Percentiles rank a stretch among this genome's conserved stretches.
phyloP scores from a whole-genome alignment of 202 grass and related monocot species.

The Panicum virgatum region DNA sequence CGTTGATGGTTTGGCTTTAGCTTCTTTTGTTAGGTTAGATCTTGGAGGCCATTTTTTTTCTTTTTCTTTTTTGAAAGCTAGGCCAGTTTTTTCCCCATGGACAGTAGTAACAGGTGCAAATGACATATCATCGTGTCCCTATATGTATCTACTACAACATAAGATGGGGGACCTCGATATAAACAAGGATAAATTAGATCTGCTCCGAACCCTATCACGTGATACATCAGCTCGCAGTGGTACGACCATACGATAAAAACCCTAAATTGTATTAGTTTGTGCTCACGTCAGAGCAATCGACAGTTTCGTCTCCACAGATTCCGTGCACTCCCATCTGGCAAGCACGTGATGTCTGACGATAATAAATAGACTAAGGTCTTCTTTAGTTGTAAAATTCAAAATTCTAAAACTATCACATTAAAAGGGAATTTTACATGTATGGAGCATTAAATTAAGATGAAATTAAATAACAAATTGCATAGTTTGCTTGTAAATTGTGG shows the following conservation, averaged over 20 bases:
- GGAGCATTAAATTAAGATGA: too few species aligned
- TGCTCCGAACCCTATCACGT: not conserved
- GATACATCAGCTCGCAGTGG: not conserved
- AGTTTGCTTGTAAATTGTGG: too few species aligned
- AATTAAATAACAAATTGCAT: too few species aligned
- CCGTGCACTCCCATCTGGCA: not conserved
- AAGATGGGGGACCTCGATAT: not conserved
- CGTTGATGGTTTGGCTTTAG: not conserved
- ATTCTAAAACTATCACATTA: too few species aligned
- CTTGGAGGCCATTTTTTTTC: too few species aligned
- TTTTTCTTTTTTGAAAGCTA: too few species aligned
- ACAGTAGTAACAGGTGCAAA: not conserved
- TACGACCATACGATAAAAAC: not conserved
- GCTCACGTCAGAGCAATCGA: not conserved
- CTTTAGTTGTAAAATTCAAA: too few species aligned
- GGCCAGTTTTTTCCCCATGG: too few species aligned
- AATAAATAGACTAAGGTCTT: not conserved
- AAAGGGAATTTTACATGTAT: too few species aligned
- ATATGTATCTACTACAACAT: not conserved
- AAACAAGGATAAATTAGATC: not conserved
- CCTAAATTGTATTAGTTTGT: not conserved
- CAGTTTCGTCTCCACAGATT: not conserved
- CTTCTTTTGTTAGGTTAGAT: not conserved
- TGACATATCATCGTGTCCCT: not conserved
- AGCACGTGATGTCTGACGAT: not conserved